Evolutionary conservation across 495 filamentous ascomycete species (phyloP).

Genomic region (Platismatia glauca): DNA sequence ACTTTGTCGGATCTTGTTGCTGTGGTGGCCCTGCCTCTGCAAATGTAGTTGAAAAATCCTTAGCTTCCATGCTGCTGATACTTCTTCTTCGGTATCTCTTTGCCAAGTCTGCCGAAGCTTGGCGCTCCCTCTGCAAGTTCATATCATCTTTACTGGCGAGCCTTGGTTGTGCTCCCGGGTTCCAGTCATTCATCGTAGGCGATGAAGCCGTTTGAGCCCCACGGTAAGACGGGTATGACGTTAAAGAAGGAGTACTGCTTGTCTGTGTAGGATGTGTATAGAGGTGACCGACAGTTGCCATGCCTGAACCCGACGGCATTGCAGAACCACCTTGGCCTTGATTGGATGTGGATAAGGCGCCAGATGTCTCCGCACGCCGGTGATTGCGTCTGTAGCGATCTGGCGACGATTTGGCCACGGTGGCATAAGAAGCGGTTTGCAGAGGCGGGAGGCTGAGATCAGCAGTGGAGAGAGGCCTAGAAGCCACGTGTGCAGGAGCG

Average conservation of each 20-base stretch:
- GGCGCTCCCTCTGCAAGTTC: conserved; percentile 36
- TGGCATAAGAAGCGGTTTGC: conserved; percentile 29
- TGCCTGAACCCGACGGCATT: conserved; percentile 36
- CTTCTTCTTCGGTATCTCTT: conserved; percentile 77
- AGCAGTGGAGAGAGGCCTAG: conserved; percentile 44
- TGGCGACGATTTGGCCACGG: conserved; percentile 48
- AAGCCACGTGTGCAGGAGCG: conserved; percentile 25
- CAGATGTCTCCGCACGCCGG: conserved; percentile 40
- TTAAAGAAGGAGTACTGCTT: conserved; percentile 25
- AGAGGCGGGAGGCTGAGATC: conserved; percentile 39
- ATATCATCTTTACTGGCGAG: conserved; percentile 44
- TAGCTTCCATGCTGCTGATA: conserved; percentile 68
- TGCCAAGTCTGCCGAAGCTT: conserved; percentile 47
- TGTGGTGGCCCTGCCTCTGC: conserved; percentile 19
- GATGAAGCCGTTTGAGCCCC: conserved; percentile 18
- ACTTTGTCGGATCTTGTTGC: conserved; percentile 18
- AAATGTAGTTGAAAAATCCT: conserved; percentile 35
- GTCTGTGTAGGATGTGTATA: conserved; percentile 30
- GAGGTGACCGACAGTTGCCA: conserved; percentile 35
- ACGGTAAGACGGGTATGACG: conserved; percentile 23
- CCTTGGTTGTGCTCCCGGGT: conserved; percentile 16
- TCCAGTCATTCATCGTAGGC: conserved; percentile 2
- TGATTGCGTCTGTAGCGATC: conserved; percentile 58
- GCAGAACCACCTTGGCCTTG: conserved; percentile 27
- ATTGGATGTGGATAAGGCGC: conserved; percentile 6